Evolutionary conservation across 257 asterid genomes (phyloP).

Genomic region (Solanum chmielewskii): DNA sequence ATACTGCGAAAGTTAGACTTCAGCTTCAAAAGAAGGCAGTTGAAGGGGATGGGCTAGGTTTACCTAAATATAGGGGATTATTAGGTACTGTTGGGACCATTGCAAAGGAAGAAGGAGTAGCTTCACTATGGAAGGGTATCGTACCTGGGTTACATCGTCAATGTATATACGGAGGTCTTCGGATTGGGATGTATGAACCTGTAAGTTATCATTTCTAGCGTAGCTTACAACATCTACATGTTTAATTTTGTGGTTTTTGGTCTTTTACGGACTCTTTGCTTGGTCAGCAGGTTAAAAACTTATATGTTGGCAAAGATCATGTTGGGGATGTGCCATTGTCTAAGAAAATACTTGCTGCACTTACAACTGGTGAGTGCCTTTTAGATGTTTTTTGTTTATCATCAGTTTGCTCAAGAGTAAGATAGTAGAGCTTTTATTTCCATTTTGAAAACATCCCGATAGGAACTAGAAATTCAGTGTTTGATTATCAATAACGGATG

Average conservation of each 20-base stretch:
- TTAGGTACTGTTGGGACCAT: slow-evolving; percentile 94
- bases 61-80: slow-evolving; percentile 84
- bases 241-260: neutral
- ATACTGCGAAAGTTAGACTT: slow-evolving; percentile 95
- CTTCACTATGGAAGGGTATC: slow-evolving; percentile 89
- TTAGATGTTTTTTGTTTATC: neutral
- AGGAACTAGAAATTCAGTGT: neutral
- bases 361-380: slow-evolving; percentile 73
- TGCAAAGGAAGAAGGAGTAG: slow-evolving; percentile 88
- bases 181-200: slow-evolving; percentile 95
- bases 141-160: slow-evolving; percentile 98
- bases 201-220: slow-evolving; percentile 26
- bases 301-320: slow-evolving; percentile 86
- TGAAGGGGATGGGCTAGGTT: slow-evolving; percentile 52
- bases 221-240: neutral
- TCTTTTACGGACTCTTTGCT: neutral
- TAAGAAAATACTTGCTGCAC: slow-evolving; percentile 91
- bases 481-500: neutral
- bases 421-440: neutral
- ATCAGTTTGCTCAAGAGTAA: neutral
- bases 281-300: slow-evolving; percentile 48
- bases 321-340: slow-evolving; percentile 90
- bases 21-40: slow-evolving; percentile 84
- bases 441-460: neutral
- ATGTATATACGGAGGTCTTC: slow-evolving; percentile 82